Evolutionary conservation across 441 rosid species (phyloP), one percentile per base, ranked within the genome.

Genomic region (Adansonia grandidieri): DNA sequence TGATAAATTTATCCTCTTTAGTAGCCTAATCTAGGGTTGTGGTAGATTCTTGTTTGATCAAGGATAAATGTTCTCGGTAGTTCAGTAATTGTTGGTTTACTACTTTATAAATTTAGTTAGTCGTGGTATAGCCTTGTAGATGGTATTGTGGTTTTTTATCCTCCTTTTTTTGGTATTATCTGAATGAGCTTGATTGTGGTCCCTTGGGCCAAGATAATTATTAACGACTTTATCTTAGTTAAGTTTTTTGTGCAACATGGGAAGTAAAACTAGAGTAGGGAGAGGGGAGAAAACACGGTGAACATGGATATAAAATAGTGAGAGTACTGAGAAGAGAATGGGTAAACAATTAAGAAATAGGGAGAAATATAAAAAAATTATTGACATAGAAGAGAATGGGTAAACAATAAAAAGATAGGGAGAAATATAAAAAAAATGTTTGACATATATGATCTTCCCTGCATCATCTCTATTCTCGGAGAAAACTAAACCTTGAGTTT

Each of bases 401-500:
- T 64, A 19, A 64, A 32, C 48, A 37, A 13, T 37, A 37, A 64
- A 15, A 9, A 37, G 20, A 64, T 15, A 15, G 5, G 9, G 6
- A 19, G 24, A 22, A 60, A 37, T 14, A 63, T 32, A 28, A n/a
- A 62, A 62, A 62, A 63, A 15, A 2, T 63, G 44, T 65, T 65
- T 47, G 40, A 15, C 2, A 9, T 7, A 0, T 40, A 40, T 40
- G 1, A n/a, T n/a, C 70, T n/a, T 42, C 15, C 17, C 69, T 4
- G 70, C 70, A 40, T 15, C 70, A 15, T 37, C 70, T 66, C 14
- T 50, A 7, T 42, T 64, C 69, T 64, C 2, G 6, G 24, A 37
- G 17, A 65, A 40, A 65, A 65, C 47, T 63, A 44, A 63, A 20
- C 63, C 19, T 37, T 64, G 69, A 64, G 45, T 37, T 64, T 15